Conservation (phyloP, 108 stramenopile species). For the Pseudonitzschia pungens region DNA sequence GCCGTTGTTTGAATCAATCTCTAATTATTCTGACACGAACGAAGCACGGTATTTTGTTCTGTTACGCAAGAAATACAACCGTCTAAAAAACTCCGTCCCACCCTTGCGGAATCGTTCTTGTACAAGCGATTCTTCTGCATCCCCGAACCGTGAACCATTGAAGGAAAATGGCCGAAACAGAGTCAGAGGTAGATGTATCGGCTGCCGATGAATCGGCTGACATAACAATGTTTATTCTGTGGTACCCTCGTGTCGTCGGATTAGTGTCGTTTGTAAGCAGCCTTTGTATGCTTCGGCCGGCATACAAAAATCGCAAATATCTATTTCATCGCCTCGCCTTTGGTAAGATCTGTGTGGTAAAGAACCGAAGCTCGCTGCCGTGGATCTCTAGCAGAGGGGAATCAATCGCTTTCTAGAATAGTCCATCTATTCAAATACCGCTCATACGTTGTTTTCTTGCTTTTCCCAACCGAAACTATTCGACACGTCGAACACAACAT, state of each 20-base stretch:
- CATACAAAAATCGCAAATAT: not conserved
- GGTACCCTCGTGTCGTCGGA: not conserved
- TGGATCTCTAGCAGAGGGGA: not conserved
- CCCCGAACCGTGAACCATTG: not conserved
- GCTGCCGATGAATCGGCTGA: not conserved
- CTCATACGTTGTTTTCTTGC: not conserved
- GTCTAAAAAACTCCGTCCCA: not conserved
- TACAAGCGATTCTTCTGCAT: not conserved
- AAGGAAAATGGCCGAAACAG: too few species aligned
- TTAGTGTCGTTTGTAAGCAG: not conserved
- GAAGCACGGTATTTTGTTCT: too few species aligned
- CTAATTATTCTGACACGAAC: too few species aligned
- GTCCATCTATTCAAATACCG: too few species aligned
- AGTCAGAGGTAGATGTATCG: not conserved
- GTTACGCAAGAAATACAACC: too few species aligned
- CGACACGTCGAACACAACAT: not conserved
- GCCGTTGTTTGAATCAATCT: too few species aligned
- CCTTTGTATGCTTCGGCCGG: not conserved
- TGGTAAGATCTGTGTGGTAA: not conserved
- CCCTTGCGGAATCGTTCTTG: not conserved
- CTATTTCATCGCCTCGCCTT: constrained; percentile 13
- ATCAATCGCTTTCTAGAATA: not conserved
- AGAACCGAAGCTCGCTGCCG: not conserved
- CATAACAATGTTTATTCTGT: not conserved
- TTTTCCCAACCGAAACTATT: not conserved